Evolutionary conservation across 164 flowering plant genomes (phyloP), one percentile per base, ranked within the genome.

Genomic region (Aristolochia californica): DNA sequence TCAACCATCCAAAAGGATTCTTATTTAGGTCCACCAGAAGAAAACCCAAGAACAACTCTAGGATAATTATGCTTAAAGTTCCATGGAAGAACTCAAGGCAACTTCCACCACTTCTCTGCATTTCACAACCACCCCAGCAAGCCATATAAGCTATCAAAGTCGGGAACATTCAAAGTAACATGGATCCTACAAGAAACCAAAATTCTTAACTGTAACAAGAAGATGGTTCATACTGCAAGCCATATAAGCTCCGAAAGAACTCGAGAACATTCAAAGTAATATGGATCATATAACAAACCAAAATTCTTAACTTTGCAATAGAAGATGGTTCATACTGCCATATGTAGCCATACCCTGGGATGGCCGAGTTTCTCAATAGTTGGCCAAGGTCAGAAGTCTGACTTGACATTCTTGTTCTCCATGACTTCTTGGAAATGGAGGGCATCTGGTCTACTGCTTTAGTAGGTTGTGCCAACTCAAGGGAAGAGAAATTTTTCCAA

Each of bases 21-120:
- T 83, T 49, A 87, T 67, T 71, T 69, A 75, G 73, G 88, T 93
- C 98, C 98, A 93, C 62, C 91, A 97, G 88, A 88, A 70, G 63
- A 58, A 68, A 48, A 13, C 59, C 27, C 40, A 43, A 10, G 7
- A 56, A 5, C 87, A 71, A 76, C 69, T 5, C 75, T 77, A 40
- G 99, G n/a, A 89, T 58, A 93, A 59, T 66, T 93, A 95, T 53
- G 96, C 99, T 76, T 93, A 96, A 62, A 89, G 62, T 63, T n/a
- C 99, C 99, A 68, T 72, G 74, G 75, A 64, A 76, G 17, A 75
- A 18, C 0, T 79, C 83, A 23, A 72, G n/a, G 57, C 22, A 40
- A 2, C 23, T 16, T 59, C 57, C 75, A 53, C 86, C 84, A 70
- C 68, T 65, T 72, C 77, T 84, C 60, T 57, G 69, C 61, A 93